Evolutionary conservation across 2,329 filamentous ascomycete genomes (phyloP).

Genomic region (Diaporthe sp.): DNA sequence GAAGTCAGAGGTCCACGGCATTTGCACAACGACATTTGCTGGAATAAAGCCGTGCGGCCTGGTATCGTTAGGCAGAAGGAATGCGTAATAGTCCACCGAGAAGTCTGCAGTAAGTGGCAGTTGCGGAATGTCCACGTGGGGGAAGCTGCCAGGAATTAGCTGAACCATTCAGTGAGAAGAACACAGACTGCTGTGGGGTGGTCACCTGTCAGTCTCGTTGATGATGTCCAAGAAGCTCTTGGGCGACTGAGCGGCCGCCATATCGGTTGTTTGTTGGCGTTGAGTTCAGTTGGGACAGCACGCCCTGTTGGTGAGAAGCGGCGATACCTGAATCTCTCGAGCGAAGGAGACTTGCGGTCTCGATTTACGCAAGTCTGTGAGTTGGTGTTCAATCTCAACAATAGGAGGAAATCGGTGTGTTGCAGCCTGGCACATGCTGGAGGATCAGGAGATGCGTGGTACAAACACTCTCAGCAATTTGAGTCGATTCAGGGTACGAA

Average conservation of each 20-base stretch:
- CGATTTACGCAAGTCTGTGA: too few species aligned
- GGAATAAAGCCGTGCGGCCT: conserved; percentile 65
- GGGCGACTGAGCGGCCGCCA: conserved; percentile 6
- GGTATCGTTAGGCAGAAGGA: conserved; percentile 59
- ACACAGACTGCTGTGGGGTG: background rate
- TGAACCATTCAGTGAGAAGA: background rate
- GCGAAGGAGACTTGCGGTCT: background rate
- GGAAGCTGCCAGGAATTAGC: conserved; percentile 55
- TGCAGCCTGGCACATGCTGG: background rate
- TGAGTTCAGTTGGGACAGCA: background rate
- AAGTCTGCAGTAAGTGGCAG: conserved; percentile 51
- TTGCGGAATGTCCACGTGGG: conserved; percentile 54
- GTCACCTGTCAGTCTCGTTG: conserved; percentile 39
- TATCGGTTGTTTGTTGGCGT: background rate
- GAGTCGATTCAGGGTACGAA: background rate
- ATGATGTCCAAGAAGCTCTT: conserved; percentile 38
- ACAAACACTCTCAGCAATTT: background rate
- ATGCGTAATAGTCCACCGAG: conserved; percentile 52
- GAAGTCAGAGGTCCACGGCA: conserved; percentile 60
- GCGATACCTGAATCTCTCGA: background rate
- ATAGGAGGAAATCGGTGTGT: too few species aligned
- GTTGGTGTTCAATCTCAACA: background rate
- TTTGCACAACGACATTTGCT: conserved; percentile 57
- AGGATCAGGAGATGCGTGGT: background rate
- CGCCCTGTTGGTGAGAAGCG: background rate